A percentile compares a stretch with the other conserved stretches of the same genome.
phyloP scores from a whole-genome alignment of 2,329 filamentous ascomycete genomes.

The Calcarisporium arbuscula region DNA sequence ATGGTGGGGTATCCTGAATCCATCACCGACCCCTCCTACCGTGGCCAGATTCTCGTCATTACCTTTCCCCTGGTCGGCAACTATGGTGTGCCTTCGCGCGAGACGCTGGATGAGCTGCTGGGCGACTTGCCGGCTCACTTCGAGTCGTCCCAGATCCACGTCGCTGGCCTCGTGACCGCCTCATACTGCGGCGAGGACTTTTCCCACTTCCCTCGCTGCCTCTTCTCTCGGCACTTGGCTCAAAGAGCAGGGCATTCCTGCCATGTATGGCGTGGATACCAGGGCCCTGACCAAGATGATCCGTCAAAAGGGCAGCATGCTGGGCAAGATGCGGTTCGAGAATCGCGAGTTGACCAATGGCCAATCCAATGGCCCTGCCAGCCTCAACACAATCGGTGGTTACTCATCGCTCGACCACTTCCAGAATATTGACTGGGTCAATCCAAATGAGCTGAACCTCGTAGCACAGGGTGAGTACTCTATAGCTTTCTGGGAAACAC shows the following conservation, averaged over 20 bases:
- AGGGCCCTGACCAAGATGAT: slow-evolving; percentile 91
- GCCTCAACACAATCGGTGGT: slow-evolving; percentile 19
- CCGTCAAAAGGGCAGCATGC: slow-evolving; percentile 89
- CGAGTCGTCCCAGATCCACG: slow-evolving; percentile 87
- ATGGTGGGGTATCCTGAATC: slow-evolving; percentile 99
- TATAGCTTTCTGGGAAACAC: slow-evolving; percentile 7
- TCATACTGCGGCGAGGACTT: slow-evolving; percentile 93
- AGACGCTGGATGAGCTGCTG: slow-evolving; percentile 77
- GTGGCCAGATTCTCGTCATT: slow-evolving; percentile 90
- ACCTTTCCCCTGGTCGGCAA: slow-evolving; percentile 95
- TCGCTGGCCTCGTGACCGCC: slow-evolving; percentile 83
- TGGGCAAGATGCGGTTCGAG: slow-evolving; percentile 79
- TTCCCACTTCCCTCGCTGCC: slow-evolving; percentile 84
- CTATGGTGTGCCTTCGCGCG: slow-evolving; percentile 89
- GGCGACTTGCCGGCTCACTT: slow-evolving; percentile 86
- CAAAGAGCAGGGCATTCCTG: slow-evolving; percentile 90
- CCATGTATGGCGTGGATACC: slow-evolving; percentile 93
- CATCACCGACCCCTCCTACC: slow-evolving; percentile 80
- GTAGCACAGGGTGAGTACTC: slow-evolving; percentile 79
- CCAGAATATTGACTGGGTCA: slow-evolving; percentile 78
- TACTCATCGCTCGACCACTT: slow-evolving; percentile 51
- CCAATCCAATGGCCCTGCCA: slow-evolving; percentile 31
- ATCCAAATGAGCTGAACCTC: slow-evolving; percentile 89
- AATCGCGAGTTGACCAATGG: slow-evolving; percentile 41
- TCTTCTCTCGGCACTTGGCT: slow-evolving; percentile 93